Conservation (phyloP, 192 early-diverging fungal species). For the Thamnidium elegans region DNA sequence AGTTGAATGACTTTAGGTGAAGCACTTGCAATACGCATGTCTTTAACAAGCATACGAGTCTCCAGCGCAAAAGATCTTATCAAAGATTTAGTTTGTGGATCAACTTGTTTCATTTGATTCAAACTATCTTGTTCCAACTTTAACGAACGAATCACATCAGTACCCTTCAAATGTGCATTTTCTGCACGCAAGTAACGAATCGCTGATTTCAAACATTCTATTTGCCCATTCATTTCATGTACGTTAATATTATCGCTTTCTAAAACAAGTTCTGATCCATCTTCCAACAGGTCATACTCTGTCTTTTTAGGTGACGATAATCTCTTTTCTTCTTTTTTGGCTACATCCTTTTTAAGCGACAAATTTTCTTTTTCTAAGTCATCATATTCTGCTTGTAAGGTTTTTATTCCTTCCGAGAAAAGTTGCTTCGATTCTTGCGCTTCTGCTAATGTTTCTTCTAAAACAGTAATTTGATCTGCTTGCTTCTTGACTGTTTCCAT, state of each 20-base stretch:
- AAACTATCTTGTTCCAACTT: conserved; percentile 25
- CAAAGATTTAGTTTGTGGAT: neutral
- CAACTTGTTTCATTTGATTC: conserved; percentile 11
- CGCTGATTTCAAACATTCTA: conserved; percentile 71
- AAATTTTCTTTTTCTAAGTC: conserved; percentile 64
- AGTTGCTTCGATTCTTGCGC: conserved; percentile 59
- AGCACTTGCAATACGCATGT: conserved; percentile 43
- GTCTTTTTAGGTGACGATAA: conserved; percentile 21
- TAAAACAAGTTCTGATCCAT: neutral
- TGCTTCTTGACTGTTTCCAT: conserved; percentile 65
- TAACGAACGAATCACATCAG: conserved; percentile 44
- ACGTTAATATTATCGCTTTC: neutral
- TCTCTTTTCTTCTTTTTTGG: conserved; percentile 25
- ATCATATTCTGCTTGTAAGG: conserved; percentile 68
- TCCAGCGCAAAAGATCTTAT: conserved; percentile 46
- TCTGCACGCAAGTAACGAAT: conserved; percentile 76
- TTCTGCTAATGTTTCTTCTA: conserved; percentile 59
- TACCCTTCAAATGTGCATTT: conserved; percentile 75
- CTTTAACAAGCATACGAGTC: conserved; percentile 46
- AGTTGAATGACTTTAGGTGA: conserved; percentile 51
- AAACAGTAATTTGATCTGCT: conserved; percentile 52
- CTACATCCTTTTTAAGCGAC: conserved; percentile 40
- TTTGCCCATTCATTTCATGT: conserved; percentile 33
- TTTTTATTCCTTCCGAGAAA: conserved; percentile 69
- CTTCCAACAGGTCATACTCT: conserved; percentile 9